Conservation (phyloP, 2,329 filamentous ascomycete genomes). For the Sordariomycetes sp. region DNA sequence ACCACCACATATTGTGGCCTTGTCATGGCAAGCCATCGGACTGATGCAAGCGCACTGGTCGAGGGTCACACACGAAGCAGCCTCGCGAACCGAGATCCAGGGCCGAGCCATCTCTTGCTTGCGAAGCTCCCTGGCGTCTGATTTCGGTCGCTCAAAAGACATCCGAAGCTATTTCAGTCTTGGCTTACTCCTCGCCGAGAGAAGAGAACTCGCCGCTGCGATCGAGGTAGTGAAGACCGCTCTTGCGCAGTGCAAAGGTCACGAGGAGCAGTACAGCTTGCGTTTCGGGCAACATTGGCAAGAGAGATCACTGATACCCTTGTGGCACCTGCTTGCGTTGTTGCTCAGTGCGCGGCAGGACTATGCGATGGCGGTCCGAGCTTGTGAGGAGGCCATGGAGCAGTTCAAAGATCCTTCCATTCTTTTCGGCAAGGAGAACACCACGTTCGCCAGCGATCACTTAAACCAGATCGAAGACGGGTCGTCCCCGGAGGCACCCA, state of each 20-base stretch:
- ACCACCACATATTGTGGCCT: constrained; percentile 51
- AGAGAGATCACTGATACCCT: constrained; percentile 59
- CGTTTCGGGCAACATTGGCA: constrained; percentile 45
- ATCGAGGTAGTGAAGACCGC: constrained; percentile 76
- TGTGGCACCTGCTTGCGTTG: constrained; percentile 88
- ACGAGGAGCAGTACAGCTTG: constrained; percentile 31
- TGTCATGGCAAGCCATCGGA: constrained; percentile 77
- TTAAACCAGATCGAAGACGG: constrained; percentile 44
- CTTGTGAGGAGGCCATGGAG: constrained; percentile 86
- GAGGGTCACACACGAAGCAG: constrained; percentile 66
- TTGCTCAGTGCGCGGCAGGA: constrained; percentile 82
- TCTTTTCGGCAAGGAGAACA: constrained; percentile 55
- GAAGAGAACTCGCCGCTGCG: constrained; percentile 68
- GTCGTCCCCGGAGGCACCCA: constrained; percentile 12
- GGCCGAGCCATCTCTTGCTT: constrained; percentile 68
- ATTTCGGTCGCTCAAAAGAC: constrained; percentile 57
- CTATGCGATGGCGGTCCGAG: constrained; percentile 67
- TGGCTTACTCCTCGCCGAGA: constrained; percentile 79
- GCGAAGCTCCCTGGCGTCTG: constrained; percentile 60
- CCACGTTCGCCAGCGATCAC: constrained; percentile 55
- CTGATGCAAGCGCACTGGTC: constrained; percentile 84
- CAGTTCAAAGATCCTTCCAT: constrained; percentile 68
- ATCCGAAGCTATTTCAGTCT: constrained; percentile 73
- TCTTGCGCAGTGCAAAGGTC: constrained; percentile 49
- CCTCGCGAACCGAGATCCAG: constrained; percentile 63